Base-by-base conservation (phyloP, 2,329 filamentous ascomycete genomes). In the Aspergillus bombycis region DNA sequence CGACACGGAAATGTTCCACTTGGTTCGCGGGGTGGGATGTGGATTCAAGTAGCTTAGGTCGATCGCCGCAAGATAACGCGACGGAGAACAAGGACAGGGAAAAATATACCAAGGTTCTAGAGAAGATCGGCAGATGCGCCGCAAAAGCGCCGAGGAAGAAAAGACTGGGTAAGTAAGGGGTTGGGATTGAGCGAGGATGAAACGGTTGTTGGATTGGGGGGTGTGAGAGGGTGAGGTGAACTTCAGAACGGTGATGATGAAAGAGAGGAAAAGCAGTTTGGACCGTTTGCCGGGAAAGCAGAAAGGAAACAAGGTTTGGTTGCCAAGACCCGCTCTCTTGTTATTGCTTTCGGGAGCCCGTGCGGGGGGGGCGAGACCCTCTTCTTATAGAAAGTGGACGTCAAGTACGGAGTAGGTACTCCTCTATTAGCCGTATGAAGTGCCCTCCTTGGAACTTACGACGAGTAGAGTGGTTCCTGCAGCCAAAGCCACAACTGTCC, bases 281-380 rank as follows among this genome's bases (percentile, higher is more conserved):
- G 50, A 41, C 38, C 38, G 38, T 41, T 41, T 41, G 38, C 38
- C 7, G 8, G 38, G 34, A 19, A 41, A 41, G 38, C 14, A 19
- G 8, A 41, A 41, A 41, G 58, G 56, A 64, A 66, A 65, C 60
- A 59, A 65, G 64, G 64, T 58, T 66, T 53, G 60, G 54, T 61
- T 30, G 55, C 57, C 60, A 69, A 69, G 66, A 61, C 66, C 62
- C 53, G 60, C 58, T 11, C 32, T 21, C 12, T 28, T 53, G 58
- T 52, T 34, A 41, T 38, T 54, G 62, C 50, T 60, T 60, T 58
- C 58, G 62, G 60, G 32, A 59, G 60, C 34, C 53, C 55, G 61
- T 67, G 65, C 67, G 61, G 65, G 67, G 63, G 59, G 57, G 59
- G 43, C 66, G 58, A 63, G 62, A 62, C 58, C 54, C 46, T 53